These are phyloP conservation scores for Yamadazyma kanchanaburiensis DNA, from an alignment of 1,139 yeast species.

Conservation along the genomic window DNA sequence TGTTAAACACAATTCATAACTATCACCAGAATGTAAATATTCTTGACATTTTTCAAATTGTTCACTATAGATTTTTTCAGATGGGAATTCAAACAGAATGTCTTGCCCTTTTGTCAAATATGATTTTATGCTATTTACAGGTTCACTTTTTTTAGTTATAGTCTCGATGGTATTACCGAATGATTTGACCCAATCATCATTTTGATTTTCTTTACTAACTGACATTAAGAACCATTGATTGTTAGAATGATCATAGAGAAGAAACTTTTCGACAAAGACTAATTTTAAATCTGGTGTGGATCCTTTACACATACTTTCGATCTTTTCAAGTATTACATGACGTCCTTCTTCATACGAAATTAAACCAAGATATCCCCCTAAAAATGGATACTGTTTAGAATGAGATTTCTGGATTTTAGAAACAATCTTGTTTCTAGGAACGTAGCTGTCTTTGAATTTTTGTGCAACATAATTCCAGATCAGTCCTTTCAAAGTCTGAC, in stretches of 20 bases:
- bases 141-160: slow-evolving; percentile 1
- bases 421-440: slow-evolving; percentile 18
- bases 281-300: slow-evolving; percentile 72
- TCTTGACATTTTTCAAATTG: slow-evolving; percentile 68
- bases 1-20: slow-evolving; percentile 91
- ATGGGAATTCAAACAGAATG: slow-evolving; percentile 49
- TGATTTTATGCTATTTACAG: slow-evolving; percentile 1
- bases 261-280: slow-evolving; percentile 64
- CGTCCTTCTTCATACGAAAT: slow-evolving; percentile 85
- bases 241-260: slow-evolving; percentile 51
- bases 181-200: slow-evolving; percentile 30
- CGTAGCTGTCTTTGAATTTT: slow-evolving; percentile 18
- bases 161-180: slow-evolving; percentile 13
- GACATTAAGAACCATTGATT: slow-evolving; percentile 56
- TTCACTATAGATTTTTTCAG: slow-evolving; percentile 48
- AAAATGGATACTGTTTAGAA: slow-evolving; percentile 56
- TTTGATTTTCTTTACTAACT: slow-evolving; percentile 30
- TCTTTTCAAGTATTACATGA: slow-evolving; percentile 31
- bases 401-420: slow-evolving; percentile 8
- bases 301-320: slow-evolving; percentile 25
- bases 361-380: slow-evolving; percentile 86
- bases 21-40: slow-evolving; percentile 74
- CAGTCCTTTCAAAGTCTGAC: slow-evolving; percentile 2
- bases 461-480: slow-evolving; percentile 25
- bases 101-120: slow-evolving; percentile 19